Evolutionary conservation across 139 green algal species (phyloP).

Genomic region (Chlamydomonas applanata): DNA sequence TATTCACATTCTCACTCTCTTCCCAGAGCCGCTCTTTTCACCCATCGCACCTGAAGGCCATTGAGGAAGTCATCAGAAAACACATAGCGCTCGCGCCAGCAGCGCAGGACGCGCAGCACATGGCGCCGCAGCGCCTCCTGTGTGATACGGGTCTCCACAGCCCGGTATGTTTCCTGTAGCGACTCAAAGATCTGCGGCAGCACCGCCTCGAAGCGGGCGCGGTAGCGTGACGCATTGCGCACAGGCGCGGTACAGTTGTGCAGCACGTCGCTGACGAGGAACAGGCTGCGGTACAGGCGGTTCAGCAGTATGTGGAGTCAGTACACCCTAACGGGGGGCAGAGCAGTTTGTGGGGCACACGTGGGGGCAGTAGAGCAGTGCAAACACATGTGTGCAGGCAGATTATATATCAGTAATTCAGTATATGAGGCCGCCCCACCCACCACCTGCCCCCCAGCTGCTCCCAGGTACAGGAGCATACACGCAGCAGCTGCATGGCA

Average conservation of each 20-base stretch:
- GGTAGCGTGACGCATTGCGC: constrained; percentile 84
- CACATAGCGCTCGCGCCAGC: constrained; percentile 84
- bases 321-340: no score
- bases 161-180: constrained; percentile 53
- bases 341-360: no score
- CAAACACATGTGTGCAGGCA: no score
- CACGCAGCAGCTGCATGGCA: neutral
- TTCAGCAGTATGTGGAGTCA: no score
- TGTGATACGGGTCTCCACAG: constrained; percentile 33
- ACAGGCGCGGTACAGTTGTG: constrained; percentile 83
- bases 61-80: constrained; percentile 89
- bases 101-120: constrained; percentile 79
- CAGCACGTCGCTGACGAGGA: constrained; percentile 91
- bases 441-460: no score
- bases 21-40: no score
- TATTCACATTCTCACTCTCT: neutral
- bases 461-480: no score
- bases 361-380: no score
- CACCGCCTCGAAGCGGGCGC: constrained; percentile 67
- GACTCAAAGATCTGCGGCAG: constrained; percentile 86
- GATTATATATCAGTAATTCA: no score
- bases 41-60: constrained; percentile 74
- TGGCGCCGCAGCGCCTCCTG: constrained; percentile 69
- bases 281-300: constrained; percentile 55
- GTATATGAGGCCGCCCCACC: no score